phyloP scores from a whole-genome alignment of 305 asterid genomes.

The Fraxinus velutina region DNA sequence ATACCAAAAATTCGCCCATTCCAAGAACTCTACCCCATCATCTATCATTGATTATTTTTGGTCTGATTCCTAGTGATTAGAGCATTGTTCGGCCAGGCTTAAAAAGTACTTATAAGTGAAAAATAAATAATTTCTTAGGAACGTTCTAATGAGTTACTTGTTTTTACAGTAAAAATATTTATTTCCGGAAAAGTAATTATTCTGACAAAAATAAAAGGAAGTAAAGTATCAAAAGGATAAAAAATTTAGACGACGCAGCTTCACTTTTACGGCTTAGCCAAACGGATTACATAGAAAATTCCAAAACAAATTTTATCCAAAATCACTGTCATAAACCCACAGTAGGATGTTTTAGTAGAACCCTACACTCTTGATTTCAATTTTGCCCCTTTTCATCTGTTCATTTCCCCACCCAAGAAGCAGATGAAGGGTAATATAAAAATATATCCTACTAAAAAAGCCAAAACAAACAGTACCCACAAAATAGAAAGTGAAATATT shows the following conservation, averaged over 20 bases:
- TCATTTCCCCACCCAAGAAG: slow-evolving; percentile 35
- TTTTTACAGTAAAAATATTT: background rate
- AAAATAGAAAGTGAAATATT: slow-evolving; percentile 19
- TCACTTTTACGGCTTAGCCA: background rate
- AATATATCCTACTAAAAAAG: background rate
- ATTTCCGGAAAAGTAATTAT: background rate
- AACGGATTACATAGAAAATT: background rate
- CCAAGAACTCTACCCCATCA: background rate
- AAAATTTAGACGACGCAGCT: background rate
- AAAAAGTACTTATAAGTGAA: background rate
- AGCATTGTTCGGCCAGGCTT: background rate
- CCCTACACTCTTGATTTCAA: slow-evolving; percentile 5
- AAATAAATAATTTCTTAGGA: background rate
- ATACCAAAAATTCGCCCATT: background rate
- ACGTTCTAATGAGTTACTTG: background rate
- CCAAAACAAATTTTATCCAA: slow-evolving; percentile 17
- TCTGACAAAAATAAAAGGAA: background rate
- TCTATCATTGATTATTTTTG: background rate
- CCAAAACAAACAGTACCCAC: slow-evolving; percentile 20
- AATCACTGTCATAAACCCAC: slow-evolving; percentile 23
- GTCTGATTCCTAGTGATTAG: background rate
- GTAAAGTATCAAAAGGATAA: background rate
- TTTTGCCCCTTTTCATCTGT: slow-evolving; percentile 48
- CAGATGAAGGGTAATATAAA: slow-evolving; percentile 33
- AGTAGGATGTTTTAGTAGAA: background rate